phyloP scores from a whole-genome alignment of 805 yeast genomes.

The Candida germanica region DNA sequence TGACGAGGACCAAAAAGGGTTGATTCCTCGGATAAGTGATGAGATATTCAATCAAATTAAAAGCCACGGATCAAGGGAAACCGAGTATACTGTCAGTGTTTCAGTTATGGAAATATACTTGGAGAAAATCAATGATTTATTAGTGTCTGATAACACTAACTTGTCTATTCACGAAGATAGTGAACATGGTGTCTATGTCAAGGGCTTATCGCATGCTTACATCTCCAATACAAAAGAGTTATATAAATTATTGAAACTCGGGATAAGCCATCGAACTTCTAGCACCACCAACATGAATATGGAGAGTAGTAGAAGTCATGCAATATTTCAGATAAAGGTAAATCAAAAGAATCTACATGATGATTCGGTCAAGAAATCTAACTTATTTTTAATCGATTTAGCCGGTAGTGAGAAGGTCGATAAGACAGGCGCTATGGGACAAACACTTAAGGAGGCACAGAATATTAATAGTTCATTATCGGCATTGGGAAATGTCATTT shows the following conservation, averaged over 20 bases:
- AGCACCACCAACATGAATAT: slow-evolving; percentile 68
- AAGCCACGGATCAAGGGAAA: slow-evolving; percentile 36
- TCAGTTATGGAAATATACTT: slow-evolving; percentile 79
- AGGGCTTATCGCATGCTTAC: slow-evolving; percentile 61
- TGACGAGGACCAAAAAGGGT: slow-evolving; percentile 46
- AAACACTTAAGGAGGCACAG: slow-evolving; percentile 76
- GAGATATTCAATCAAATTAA: slow-evolving; percentile 57
- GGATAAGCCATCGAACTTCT: slow-evolving; percentile 52
- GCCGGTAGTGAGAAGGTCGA: slow-evolving; percentile 85
- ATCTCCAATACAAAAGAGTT: slow-evolving; percentile 61
- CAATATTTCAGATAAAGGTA: slow-evolving; percentile 67
- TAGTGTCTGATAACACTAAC: slow-evolving; percentile 38
- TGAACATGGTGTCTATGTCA: slow-evolving; percentile 62
- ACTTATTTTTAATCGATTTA: slow-evolving; percentile 72
- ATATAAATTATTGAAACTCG: slow-evolving; percentile 53
- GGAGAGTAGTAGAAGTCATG: slow-evolving; percentile 76
- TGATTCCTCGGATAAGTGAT: slow-evolving; percentile 70
- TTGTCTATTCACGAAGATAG: slow-evolving; percentile 63
- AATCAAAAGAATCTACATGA: slow-evolving; percentile 54
- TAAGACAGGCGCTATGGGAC: slow-evolving; percentile 72
- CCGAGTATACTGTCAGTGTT: slow-evolving; percentile 65
- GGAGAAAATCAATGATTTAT: slow-evolving; percentile 71
- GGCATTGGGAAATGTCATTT: slow-evolving; percentile 76
- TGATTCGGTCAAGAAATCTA: slow-evolving; percentile 61
- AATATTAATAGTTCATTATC: slow-evolving; percentile 78